phyloP scores from a whole-genome alignment of 2,329 filamentous ascomycete species.

The Ophiosphaerella herpotricha region DNA sequence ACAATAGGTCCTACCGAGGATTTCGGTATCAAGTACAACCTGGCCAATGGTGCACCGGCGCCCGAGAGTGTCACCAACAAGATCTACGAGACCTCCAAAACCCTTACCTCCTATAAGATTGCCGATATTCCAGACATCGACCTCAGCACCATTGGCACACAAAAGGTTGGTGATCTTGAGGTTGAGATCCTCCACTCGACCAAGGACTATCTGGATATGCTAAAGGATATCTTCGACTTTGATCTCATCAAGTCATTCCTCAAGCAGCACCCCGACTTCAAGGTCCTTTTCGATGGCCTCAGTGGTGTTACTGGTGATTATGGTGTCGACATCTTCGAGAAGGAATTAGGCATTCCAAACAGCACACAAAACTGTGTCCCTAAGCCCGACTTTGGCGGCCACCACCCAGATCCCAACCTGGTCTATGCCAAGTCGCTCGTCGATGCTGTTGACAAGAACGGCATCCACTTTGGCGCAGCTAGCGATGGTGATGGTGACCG shows the following conservation, averaged over 20 bases:
- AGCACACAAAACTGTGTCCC: conserved; percentile 91
- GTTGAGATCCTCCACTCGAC: conserved; percentile 95
- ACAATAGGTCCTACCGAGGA: conserved; percentile 81
- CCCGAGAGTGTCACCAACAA: conserved; percentile 98
- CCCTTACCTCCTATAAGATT: conserved; percentile 88
- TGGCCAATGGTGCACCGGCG: conserved; percentile 92
- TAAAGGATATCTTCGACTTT: conserved; percentile 99
- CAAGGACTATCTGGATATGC: conserved; percentile 88
- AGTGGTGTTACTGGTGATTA: conserved; percentile 96
- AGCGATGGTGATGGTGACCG: conserved; percentile 97
- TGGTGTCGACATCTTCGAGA: conserved; percentile 90
- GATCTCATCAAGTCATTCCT: conserved; percentile 95
- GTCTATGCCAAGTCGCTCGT: conserved; percentile 96
- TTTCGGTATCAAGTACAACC: conserved; percentile 99
- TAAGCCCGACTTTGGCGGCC: conserved; percentile 92
- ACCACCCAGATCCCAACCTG: conserved; percentile 96
- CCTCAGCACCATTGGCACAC: conserved; percentile 78
- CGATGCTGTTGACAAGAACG: conserved; percentile 86
- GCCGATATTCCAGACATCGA: conserved; percentile 85
- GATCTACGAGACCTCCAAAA: conserved; percentile 92
- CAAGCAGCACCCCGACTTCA: conserved; percentile 84
- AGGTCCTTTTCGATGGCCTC: conserved; percentile 93
- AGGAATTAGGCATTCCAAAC: conserved; percentile 82
- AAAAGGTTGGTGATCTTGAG: conserved; percentile 83
- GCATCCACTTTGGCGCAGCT: conserved; percentile 93